These are phyloP conservation scores for Erysimum cheiranthoides DNA, from an alignment of 345 rosid genomes.

Conservation along the genomic window DNA sequence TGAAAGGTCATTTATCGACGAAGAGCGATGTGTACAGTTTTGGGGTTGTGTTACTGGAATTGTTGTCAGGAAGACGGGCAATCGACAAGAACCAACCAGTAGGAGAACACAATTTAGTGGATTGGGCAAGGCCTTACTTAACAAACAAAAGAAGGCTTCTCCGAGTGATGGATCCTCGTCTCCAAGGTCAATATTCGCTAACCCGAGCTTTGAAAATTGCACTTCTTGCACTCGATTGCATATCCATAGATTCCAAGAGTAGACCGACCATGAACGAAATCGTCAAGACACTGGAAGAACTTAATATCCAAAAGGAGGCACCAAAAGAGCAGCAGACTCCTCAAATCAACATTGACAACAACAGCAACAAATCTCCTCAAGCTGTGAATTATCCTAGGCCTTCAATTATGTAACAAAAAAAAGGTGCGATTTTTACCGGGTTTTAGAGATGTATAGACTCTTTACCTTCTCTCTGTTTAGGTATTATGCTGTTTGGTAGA, in stretches of 20 bases:
- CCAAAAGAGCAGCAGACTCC: constrained; percentile 40
- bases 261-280: constrained; percentile 82
- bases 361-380: constrained; percentile 38
- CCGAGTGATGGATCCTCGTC: constrained; percentile 75
- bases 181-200: constrained; percentile 72
- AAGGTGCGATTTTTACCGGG: not conserved
- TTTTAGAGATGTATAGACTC: constrained; percentile 36
- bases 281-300: constrained; percentile 65
- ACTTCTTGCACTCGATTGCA: constrained; percentile 69
- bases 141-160: constrained; percentile 77
- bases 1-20: constrained; percentile 77
- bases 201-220: constrained; percentile 66
- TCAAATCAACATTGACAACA: constrained; percentile 38
- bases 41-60: constrained; percentile 86
- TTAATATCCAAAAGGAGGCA: constrained; percentile 55
- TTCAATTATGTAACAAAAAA: constrained; percentile 39
- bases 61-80: constrained; percentile 83
- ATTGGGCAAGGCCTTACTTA: constrained; percentile 93
- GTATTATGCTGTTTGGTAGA: constrained; percentile 20
- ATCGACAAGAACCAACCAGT: constrained; percentile 82
- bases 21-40: constrained; percentile 91
- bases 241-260: constrained; percentile 61
- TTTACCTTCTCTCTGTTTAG: constrained; percentile 28
- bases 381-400: constrained; percentile 62
- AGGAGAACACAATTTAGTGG: constrained; percentile 88